Evolutionary conservation across 2,329 filamentous ascomycete genomes (phyloP).

Genomic region (Tolypocladium pustulatum): DNA sequence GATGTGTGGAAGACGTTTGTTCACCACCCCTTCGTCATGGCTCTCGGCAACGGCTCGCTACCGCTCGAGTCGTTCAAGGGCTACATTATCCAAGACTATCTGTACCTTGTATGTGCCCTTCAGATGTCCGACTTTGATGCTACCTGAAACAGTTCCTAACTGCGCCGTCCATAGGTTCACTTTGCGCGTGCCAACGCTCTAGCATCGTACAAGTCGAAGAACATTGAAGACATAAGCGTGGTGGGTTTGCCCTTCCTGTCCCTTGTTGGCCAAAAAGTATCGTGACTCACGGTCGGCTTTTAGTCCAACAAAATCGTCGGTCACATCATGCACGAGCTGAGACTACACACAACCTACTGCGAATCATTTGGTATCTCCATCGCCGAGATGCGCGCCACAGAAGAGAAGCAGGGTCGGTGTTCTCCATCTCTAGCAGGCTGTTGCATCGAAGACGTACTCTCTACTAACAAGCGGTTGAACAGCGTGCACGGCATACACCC

Average conservation of each 20-base stretch:
- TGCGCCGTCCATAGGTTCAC: slow-evolving; percentile 47
- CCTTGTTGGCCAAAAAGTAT: not conserved
- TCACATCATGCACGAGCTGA: slow-evolving; percentile 71
- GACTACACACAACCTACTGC: slow-evolving; percentile 76
- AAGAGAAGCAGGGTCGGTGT: slow-evolving; percentile 60
- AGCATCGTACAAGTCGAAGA: slow-evolving; percentile 73
- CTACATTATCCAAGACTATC: slow-evolving; percentile 86
- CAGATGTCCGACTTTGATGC: not conserved
- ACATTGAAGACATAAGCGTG: slow-evolving; percentile 59
- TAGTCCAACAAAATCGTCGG: slow-evolving; percentile 49
- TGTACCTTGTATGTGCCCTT: slow-evolving; percentile 57
- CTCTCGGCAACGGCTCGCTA: slow-evolving; percentile 64
- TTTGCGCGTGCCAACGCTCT: slow-evolving; percentile 82
- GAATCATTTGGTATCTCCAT: slow-evolving; percentile 66
- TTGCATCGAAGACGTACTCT: no score
- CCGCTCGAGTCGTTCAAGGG: slow-evolving; percentile 70
- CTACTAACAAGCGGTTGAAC: not conserved
- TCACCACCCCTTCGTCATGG: slow-evolving; percentile 72
- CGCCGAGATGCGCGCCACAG: slow-evolving; percentile 58
- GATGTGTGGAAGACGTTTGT: slow-evolving; percentile 65
- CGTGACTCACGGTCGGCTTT: not conserved
- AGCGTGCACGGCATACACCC: slow-evolving; percentile 74
- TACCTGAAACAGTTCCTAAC: not conserved
- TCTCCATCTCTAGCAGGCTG: not conserved
- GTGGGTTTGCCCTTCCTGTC: slow-evolving; percentile 31